These are phyloP conservation scores for Claviceps digitariae DNA, from an alignment of 2,329 filamentous ascomycete species.

Conservation along the genomic window DNA sequence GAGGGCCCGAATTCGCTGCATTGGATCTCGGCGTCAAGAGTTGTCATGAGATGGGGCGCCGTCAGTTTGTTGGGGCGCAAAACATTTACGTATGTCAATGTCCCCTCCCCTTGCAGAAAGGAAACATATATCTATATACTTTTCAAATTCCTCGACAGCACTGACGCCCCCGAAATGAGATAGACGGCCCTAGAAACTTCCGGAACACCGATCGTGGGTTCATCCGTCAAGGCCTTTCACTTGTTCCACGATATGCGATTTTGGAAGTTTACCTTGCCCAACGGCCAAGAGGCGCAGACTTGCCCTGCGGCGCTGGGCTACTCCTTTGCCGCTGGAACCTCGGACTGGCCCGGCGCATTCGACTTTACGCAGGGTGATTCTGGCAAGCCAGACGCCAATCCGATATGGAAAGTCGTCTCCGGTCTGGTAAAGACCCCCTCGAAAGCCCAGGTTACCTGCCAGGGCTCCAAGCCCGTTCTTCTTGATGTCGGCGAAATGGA, in stretches of 20 bases:
- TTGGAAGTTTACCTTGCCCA: constrained; percentile 59
- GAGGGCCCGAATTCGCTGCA: constrained; percentile 54
- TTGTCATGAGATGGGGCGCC: constrained; percentile 61
- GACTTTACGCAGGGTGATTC: constrained; percentile 85
- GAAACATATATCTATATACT: background rate
- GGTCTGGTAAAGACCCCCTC: constrained; percentile 58
- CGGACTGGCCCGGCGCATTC: constrained; percentile 80
- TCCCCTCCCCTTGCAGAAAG: background rate
- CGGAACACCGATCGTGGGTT: constrained; percentile 41
- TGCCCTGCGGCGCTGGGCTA: constrained; percentile 84
- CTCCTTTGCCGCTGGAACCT: constrained; percentile 84
- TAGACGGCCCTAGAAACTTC: constrained; percentile 26
- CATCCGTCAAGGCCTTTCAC: constrained; percentile 68
- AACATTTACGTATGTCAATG: constrained; percentile 22
- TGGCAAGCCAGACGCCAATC: constrained; percentile 53
- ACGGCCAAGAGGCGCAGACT: constrained; percentile 56
- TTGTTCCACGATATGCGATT: constrained; percentile 71
- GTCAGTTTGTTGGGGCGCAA: constrained; percentile 52
- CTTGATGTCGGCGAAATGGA: constrained; percentile 77
- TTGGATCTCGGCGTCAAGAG: constrained; percentile 60
- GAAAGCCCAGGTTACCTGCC: constrained; percentile 58
- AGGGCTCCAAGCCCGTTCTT: constrained; percentile 70
- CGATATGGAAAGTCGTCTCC: constrained; percentile 68
- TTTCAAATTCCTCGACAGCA: background rate
- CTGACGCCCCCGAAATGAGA: background rate